phyloP scores from a whole-genome alignment of 345 rosid species.

The Salix arbutifolia region DNA sequence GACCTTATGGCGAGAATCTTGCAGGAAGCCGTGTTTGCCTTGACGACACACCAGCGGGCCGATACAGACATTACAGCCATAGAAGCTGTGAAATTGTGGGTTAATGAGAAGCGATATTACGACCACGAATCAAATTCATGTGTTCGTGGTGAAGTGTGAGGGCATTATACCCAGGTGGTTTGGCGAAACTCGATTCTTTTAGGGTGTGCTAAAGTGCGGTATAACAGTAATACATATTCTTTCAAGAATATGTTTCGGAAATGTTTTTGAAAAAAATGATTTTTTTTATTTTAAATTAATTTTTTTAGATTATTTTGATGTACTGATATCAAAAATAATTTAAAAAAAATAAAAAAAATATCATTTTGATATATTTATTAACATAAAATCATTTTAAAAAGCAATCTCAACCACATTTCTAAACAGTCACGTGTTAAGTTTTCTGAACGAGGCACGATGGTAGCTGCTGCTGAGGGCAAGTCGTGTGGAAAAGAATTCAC shows the following conservation, averaged over 20 bases:
- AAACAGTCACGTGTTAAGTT: neutral
- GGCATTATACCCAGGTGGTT: slow-evolving; percentile 16
- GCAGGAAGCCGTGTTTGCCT: slow-evolving; percentile 7
- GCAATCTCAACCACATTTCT: too few species aligned
- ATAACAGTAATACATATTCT: neutral
- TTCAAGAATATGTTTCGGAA: too few species aligned
- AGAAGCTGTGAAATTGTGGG: slow-evolving; percentile 53
- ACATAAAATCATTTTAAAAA: too few species aligned
- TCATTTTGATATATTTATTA: fast-evolving
- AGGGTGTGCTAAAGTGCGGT: slow-evolving; percentile 19
- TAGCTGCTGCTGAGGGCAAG: slow-evolving; percentile 28
- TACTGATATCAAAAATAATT: too few species aligned
- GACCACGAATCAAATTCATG: slow-evolving; percentile 49
- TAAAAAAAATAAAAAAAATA: too few species aligned
- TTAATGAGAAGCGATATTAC: slow-evolving; percentile 45
- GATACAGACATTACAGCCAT: slow-evolving; percentile 11
- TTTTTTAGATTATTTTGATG: too few species aligned
- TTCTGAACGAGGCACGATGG: slow-evolving; percentile 19
- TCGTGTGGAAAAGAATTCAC: slow-evolving; percentile 27
- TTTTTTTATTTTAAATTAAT: too few species aligned
- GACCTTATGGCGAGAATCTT: slow-evolving; percentile 19
- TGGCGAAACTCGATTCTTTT: slow-evolving; percentile 13
- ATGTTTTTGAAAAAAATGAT: too few species aligned
- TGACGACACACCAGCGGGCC: neutral
- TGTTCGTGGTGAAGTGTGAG: slow-evolving; percentile 25